Percentiles rank a stretch among this genome's conserved stretches.
Evolutionary conservation across 768 basidiomycete species (phyloP).

Genomic region (Pleurotus djamor): DNA sequence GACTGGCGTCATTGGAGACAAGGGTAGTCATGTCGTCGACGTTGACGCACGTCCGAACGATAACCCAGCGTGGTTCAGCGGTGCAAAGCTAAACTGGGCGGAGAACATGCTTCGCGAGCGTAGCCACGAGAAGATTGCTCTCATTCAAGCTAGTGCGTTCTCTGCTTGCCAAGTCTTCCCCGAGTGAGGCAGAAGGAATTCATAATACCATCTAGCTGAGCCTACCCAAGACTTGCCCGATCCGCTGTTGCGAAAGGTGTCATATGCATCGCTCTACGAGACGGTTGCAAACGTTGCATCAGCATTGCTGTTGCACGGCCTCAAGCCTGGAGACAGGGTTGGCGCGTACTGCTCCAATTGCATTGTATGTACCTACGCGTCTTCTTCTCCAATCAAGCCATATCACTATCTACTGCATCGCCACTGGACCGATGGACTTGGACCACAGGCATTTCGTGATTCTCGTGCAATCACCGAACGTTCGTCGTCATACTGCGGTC

Average conservation of each 20-base stretch:
- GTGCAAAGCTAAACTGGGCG: constrained; percentile 73
- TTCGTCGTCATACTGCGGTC: too few relatives aligned
- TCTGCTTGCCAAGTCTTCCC: constrained; percentile 6
- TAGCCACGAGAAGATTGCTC: constrained; percentile 54
- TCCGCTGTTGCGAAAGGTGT: constrained; percentile 41
- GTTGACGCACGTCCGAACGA: constrained; percentile 44
- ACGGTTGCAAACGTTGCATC: constrained; percentile 58
- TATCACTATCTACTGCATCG: not conserved
- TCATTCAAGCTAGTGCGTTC: constrained; percentile 68
- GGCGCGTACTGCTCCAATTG: constrained; percentile 80
- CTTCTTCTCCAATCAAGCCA: constrained; percentile 6
- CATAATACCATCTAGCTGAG: constrained; percentile 44
- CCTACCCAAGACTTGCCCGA: constrained; percentile 47
- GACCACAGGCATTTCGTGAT: too few relatives aligned
- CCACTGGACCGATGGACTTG: not conserved
- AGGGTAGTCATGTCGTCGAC: constrained; percentile 62
- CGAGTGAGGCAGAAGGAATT: constrained; percentile 8
- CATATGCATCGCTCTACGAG: constrained; percentile 58
- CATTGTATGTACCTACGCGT: constrained; percentile 46
- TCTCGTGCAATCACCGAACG: too few relatives aligned
- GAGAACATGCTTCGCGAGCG: constrained; percentile 74
- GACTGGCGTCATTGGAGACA: constrained; percentile 57
- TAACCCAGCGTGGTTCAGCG: constrained; percentile 73
- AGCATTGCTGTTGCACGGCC: constrained; percentile 47
- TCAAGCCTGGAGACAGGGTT: constrained; percentile 67